phyloP scores from a whole-genome alignment of 345 rosid species.

The Mangifera indica region DNA sequence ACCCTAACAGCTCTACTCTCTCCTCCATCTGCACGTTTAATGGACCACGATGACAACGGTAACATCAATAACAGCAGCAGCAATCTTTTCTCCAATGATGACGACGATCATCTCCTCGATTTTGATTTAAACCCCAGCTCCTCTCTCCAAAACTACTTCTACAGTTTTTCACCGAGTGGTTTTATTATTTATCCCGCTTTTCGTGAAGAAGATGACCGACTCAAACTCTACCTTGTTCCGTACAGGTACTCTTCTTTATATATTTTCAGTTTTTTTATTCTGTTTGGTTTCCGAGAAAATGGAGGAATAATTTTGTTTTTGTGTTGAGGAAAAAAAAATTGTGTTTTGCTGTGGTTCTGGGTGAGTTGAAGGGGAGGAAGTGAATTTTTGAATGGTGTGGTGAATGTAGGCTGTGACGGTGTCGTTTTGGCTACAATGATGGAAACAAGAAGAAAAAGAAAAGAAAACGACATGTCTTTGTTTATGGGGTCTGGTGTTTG shows the following conservation, averaged over 20 bases:
- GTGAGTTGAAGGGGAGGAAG: background rate
- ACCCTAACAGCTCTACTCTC: slow-evolving; percentile 14
- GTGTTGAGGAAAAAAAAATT: no score
- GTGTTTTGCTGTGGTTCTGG: background rate
- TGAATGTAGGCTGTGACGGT: slow-evolving; percentile 4
- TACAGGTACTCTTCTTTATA: slow-evolving; percentile 31
- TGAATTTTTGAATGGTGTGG: slow-evolving; percentile 3
- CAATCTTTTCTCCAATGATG: slow-evolving; percentile 25
- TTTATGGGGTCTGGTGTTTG: slow-evolving; percentile 15
- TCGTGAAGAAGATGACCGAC: slow-evolving; percentile 16
- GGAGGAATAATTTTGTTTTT: background rate
- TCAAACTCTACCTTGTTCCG: slow-evolving; percentile 48
- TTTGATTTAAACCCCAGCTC: slow-evolving; percentile 15
- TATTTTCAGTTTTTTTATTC: background rate
- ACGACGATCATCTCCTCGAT: slow-evolving; percentile 29
- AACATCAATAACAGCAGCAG: background rate
- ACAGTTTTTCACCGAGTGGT: background rate
- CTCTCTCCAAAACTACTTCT: slow-evolving; percentile 13
- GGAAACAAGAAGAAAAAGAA: slow-evolving; percentile 15
- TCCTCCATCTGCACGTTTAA: slow-evolving; percentile 9
- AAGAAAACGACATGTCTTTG: slow-evolving; percentile 4
- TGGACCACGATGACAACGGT: slow-evolving; percentile 26
- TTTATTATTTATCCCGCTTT: no score
- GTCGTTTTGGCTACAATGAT: slow-evolving; percentile 2
- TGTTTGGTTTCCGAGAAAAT: slow-evolving; percentile 20